Evolutionary conservation across 306 rosid genomes (phyloP), one percentile per base, ranked within the genome.

Genomic region (Dryas octopetala): DNA sequence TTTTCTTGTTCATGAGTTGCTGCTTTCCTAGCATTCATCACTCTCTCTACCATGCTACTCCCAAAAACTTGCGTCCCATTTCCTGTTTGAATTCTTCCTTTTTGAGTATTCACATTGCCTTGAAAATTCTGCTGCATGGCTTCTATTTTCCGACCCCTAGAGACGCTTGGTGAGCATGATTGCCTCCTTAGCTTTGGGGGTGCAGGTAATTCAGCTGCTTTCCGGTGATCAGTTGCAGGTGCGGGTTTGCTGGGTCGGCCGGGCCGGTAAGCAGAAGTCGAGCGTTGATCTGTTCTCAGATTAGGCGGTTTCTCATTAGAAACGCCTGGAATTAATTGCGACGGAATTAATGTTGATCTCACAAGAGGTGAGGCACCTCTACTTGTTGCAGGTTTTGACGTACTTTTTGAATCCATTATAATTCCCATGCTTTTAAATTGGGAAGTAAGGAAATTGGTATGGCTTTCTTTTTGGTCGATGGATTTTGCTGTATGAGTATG

Each of bases 31-130:
- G 97, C 97, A 76, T 87, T 91, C 83, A 91, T 80, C 62, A 93
- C 78, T 81, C 68, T 93, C 74, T 93, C 93, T 3, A 91, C 97
- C 93, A 93, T 91, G 72, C 83, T 87, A 80, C 98, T 91, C 54
- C 98, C 98, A 74, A 83, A 38, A 26, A 91, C 79, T 80, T 78
- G 82, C 19, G 80, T 57, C 62, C 72, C 77, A 32, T 70, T 74
- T 70, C 73, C 19, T 49, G 77, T 64, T 52, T 32, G 70, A 32
- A 51, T 50, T 40, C 43, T 62, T 11, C 23, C 63, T 4, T 62
- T 62, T 48, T 51, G 40, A 26, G 43, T 50, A 4, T 48, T 49
- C 14, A 59, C 41, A 70, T 69, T 78, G 73, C 74, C 28, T 16
- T 69, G 38, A 40, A 28, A 4, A n/a, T 19, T 66, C 45, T 17